These are phyloP conservation scores for Blepharisma stoltei DNA, from an alignment of 73 alveolate genomes.

Conservation along the genomic window DNA sequence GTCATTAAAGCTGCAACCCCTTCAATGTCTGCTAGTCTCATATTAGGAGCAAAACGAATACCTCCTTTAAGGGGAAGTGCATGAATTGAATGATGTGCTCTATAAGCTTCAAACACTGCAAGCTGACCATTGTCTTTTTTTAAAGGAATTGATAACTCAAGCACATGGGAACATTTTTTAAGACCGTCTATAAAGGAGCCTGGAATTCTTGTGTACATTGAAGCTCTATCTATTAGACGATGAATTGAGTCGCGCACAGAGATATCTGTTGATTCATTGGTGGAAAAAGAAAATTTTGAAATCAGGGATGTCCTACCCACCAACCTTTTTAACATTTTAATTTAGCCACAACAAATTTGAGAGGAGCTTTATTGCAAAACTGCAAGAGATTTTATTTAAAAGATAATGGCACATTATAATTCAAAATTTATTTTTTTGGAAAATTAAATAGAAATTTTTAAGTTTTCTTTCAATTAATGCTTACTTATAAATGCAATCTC, in stretches of 20 bases:
- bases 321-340: constrained; percentile 11
- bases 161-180: constrained; percentile 51
- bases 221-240: constrained; percentile 53
- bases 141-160: constrained; percentile 22
- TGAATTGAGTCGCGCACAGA: constrained; percentile 44
- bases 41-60: constrained; percentile 45
- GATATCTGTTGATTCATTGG: constrained; percentile 34
- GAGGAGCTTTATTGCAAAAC: too few relatives aligned
- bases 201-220: constrained; percentile 43
- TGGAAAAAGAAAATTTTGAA: not conserved
- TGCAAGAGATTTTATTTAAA: too few relatives aligned
- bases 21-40: constrained; percentile 44
- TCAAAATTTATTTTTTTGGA: too few relatives aligned
- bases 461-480: too few relatives aligned
- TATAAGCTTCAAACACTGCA: constrained; percentile 51
- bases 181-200: constrained; percentile 35
- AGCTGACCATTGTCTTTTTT: constrained; percentile 53
- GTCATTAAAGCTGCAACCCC: constrained; percentile 62
- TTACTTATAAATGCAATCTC: too few relatives aligned
- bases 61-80: constrained; percentile 66
- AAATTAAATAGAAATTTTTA: too few relatives aligned
- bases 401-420: too few relatives aligned
- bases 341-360: not conserved
- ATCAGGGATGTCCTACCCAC: not conserved
- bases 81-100: constrained; percentile 61